Conservation (phyloP, 1,284 basidiomycete genomes). For the Tilletia horrida region DNA sequence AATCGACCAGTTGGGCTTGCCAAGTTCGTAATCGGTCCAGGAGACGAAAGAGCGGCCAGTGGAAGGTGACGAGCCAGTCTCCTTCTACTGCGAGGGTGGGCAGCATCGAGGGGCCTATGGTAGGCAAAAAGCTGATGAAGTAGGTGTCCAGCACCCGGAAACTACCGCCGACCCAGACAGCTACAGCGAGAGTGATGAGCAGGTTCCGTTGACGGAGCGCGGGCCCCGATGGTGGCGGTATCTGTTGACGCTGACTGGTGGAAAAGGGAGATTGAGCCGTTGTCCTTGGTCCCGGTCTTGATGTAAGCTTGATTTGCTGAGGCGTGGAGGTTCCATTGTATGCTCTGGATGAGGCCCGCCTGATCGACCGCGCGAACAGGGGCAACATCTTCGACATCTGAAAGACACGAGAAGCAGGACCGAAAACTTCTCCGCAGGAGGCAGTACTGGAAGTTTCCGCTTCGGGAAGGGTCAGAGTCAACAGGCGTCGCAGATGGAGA, state of each 20-base stretch:
- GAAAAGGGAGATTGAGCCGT: background rate
- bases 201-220: background rate
- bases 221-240: background rate
- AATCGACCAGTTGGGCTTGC: background rate
- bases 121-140: background rate
- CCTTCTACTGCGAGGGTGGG: conserved; percentile 44
- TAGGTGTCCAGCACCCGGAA: background rate
- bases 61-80: conserved; percentile 41
- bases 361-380: too few species aligned
- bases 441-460: too few species aligned
- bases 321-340: too few species aligned
- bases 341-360: too few species aligned
- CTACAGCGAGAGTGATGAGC: background rate
- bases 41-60: conserved; percentile 31
- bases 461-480: too few species aligned
- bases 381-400: too few species aligned
- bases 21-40: conserved; percentile 10
- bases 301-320: background rate
- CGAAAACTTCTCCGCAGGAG: too few species aligned
- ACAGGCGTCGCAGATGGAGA: too few species aligned
- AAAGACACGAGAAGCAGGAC: too few species aligned
- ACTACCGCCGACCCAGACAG: background rate
- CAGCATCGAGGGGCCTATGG: conserved; percentile 48
- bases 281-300: background rate
- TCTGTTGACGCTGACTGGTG: background rate